These are phyloP conservation scores for Solanum clarkiae DNA, from an alignment of 257 asterid genomes.

Conservation along the genomic window DNA sequence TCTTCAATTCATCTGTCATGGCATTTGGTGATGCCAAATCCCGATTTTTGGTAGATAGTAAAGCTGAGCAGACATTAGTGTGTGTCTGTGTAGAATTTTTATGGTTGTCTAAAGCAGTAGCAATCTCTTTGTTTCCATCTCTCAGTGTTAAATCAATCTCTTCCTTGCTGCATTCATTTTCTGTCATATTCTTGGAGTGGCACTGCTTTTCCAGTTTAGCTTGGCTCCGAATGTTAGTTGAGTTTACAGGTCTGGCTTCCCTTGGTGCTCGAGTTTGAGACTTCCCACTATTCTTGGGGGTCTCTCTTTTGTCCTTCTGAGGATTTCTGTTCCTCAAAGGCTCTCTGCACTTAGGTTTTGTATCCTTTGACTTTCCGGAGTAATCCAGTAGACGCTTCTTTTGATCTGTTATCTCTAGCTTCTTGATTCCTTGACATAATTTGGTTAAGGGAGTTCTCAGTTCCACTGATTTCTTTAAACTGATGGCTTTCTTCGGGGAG, in stretches of 20 bases:
- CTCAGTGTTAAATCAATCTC: neutral
- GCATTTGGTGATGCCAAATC: constrained; percentile 9
- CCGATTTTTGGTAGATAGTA: neutral
- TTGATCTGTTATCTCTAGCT: constrained; percentile 61
- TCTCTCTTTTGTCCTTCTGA: constrained; percentile 19
- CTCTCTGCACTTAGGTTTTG: constrained; percentile 1
- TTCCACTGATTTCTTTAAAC: constrained; percentile 45
- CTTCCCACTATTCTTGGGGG: neutral
- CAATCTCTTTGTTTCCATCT: neutral
- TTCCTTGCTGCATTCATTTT: neutral
- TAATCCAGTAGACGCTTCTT: constrained; percentile 28
- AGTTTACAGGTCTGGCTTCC: neutral
- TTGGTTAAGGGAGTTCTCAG: constrained; percentile 44
- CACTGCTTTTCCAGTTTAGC: neutral
- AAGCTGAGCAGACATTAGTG: neutral
- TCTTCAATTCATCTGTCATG: neutral
- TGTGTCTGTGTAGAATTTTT: constrained; percentile 11
- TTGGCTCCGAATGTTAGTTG: constrained; percentile 5
- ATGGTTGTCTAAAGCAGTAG: neutral
- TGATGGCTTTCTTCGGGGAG: constrained; percentile 52
- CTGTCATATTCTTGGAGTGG: neutral
- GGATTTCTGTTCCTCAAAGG: constrained; percentile 10
- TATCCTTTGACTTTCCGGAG: constrained; percentile 21
- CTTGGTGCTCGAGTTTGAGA: constrained; percentile 10
- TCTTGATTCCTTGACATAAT: constrained; percentile 54